Evolutionary conservation across 2,329 filamentous ascomycete species (phyloP), one percentile per base, ranked within the genome.

Genomic region (Fusarium tuaranense): DNA sequence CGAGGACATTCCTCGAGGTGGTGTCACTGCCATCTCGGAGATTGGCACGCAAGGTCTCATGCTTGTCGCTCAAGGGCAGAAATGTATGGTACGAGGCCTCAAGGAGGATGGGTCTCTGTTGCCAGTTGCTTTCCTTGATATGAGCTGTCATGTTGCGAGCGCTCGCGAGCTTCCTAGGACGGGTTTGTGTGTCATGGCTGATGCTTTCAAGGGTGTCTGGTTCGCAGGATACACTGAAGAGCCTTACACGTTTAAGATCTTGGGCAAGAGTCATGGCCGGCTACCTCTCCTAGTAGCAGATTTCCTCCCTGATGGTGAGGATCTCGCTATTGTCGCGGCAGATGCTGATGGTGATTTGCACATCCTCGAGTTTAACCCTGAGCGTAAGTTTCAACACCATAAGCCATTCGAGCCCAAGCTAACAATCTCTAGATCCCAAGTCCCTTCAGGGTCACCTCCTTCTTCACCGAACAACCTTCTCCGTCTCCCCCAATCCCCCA

Each of bases 161-260:
- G 89, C 95, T 64, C 97, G 95, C 80, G 94, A 95, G 78, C 88
- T 99, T 20, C 91, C 92, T 5, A 91, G 93, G 2, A 97, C 95
- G 0, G 95, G 96, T 0, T 88, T 99, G 81, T 95, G 94, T 79
- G 87, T 98, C 13, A 92, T 98, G 84, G 94, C 94, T 0, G 97
- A 99, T 84, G 94, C 93, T 1, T 92, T 97, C 81, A 98, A 98
- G 84, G 97, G 97, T 0, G 88, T 98, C 3, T 98, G 97, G 95
- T 97, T 99, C 76, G 94, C 94, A 0, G 97, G 97, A 1, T 99
- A 98, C 80, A 97, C 94, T 10, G 96, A 99, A 84, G 97, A 98
- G 80, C 97, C 97, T 1, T 99, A 98, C 82, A 95, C 94, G 76
- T 95, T 99, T 91, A 93, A 95, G 72, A 88, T 98, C 5, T 95